phyloP scores from a whole-genome alignment of 805 yeast species.

The Yarrowia divulgata region DNA sequence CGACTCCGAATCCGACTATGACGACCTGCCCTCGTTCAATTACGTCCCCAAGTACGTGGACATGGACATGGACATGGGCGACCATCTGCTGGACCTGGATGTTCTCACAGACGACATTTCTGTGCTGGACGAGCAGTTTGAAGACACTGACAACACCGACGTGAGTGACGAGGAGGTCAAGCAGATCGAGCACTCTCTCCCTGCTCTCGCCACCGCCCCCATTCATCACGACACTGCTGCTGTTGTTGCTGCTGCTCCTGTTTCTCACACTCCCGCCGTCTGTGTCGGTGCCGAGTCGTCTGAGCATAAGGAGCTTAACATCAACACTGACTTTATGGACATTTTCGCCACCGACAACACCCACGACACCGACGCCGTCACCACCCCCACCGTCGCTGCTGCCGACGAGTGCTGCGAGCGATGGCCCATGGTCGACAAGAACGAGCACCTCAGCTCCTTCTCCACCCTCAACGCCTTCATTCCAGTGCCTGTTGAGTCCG shows the following conservation, averaged over 20 bases:
- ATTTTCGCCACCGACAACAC: not conserved
- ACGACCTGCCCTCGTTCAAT: slow-evolving; percentile 33
- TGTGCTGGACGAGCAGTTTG: slow-evolving; percentile 11
- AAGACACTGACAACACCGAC: not conserved
- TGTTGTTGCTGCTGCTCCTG: not conserved
- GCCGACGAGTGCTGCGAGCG: slow-evolving; percentile 12
- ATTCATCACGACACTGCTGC: not conserved
- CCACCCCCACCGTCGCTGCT: not conserved
- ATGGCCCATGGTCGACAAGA: slow-evolving; percentile 35
- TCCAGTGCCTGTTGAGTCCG: slow-evolving; percentile 27
- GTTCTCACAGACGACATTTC: slow-evolving; percentile 18
- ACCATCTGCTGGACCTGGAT: slow-evolving; percentile 20
- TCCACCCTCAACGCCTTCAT: slow-evolving; percentile 29
- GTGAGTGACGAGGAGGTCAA: slow-evolving; percentile 10
- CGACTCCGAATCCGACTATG: slow-evolving; percentile 35
- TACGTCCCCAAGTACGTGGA: slow-evolving; percentile 37
- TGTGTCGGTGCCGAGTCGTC: not conserved
- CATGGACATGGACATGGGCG: slow-evolving; percentile 31
- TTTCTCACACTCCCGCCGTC: not conserved
- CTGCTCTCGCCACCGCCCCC: not conserved
- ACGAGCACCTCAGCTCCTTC: slow-evolving; percentile 29
- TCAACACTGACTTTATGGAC: slow-evolving; percentile 21
- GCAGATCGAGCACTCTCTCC: not conserved
- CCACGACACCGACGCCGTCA: not conserved
- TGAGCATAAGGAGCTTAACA: slow-evolving; percentile 1